Evolutionary conservation across 2,329 filamentous ascomycete genomes (phyloP), one percentile per base, ranked within the genome.

Genomic region (Fusarium sp.): DNA sequence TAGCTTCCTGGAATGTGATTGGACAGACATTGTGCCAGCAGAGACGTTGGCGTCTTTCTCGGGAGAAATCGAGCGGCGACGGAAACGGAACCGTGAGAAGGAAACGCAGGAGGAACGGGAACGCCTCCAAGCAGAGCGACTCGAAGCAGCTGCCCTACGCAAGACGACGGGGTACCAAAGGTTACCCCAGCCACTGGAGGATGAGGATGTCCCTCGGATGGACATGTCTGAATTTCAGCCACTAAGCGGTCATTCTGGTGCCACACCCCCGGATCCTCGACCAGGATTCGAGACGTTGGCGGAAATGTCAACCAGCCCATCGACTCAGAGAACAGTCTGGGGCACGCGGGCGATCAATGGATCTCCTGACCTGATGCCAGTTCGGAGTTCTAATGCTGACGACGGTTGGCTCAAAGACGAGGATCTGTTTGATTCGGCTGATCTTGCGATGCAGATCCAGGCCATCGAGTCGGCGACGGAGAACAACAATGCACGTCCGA

Each of bases 401-500:
- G 95, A 98, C 80, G 96, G 95, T 0, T 98, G 95, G 95, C 85
- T 96, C 17, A 92, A 94, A 76, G 94, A 92, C 2, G 94, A 97
- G 78, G 91, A 93, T 66, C 90, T 98, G 66, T 81, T 97, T 17
- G 86, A 83, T 1, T 84, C 85, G 5, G 88, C 90, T 2, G 92
- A 95, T 65, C 79, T 92, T 6, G 86, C 89, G 15, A 81, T 88
- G 78, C 89, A 91, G 80, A 85, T 91, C 78, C 87, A 91, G 77
- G 89, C 89, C 3, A 80, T 90, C 63, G 81, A 87, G 22, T 30
- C 47, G 47, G 70, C 87, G 58, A 81, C 86, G 50, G 80, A 82
- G 33, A 74, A 76, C 20, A 77, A 60, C 30, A 71, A 72, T 9
- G 63, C 66, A 17, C 67, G 70, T 9, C 47, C 62, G 52, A 78